These are phyloP conservation scores for Plasmodium cynomolgi DNA, from an alignment of 169 alveolate species.

Conservation along the genomic window DNA sequence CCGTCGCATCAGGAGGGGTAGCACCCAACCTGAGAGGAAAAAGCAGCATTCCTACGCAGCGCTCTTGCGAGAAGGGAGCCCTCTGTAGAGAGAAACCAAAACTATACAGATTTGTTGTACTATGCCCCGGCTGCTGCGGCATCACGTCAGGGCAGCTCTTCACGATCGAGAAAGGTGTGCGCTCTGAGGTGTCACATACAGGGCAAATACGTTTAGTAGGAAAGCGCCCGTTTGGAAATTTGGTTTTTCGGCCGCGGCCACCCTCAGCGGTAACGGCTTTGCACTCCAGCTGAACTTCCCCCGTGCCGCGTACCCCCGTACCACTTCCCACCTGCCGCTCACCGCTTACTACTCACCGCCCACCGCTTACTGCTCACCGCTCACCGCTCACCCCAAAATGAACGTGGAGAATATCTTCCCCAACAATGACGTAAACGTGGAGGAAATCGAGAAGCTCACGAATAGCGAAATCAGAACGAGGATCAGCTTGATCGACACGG, in stretches of 20 bases:
- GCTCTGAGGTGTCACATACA: background rate
- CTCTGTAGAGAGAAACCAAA: background rate
- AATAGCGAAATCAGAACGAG: conserved; percentile 82
- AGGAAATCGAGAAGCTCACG: conserved; percentile 78
- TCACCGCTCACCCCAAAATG: conserved; percentile 1
- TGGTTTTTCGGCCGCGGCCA: background rate
- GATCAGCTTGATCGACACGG: conserved; percentile 88
- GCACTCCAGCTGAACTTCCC: too few relatives aligned
- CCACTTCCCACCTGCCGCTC: too few relatives aligned
- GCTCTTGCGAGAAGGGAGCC: background rate
- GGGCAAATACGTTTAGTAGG: background rate
- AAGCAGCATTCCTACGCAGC: background rate
- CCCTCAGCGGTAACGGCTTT: background rate
- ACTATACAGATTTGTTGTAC: background rate
- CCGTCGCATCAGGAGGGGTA: background rate
- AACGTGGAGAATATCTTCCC: conserved; percentile 44
- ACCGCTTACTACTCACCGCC: too few relatives aligned
- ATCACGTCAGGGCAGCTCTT: background rate
- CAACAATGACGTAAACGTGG: conserved; percentile 62
- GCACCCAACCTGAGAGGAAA: background rate
- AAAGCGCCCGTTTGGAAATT: background rate
- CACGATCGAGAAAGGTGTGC: background rate
- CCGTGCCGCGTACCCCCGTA: too few relatives aligned
- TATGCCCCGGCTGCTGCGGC: background rate
- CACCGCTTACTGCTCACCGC: too few relatives aligned